phyloP scores from a whole-genome alignment of 441 rosid species.

The Manihot esculenta region DNA sequence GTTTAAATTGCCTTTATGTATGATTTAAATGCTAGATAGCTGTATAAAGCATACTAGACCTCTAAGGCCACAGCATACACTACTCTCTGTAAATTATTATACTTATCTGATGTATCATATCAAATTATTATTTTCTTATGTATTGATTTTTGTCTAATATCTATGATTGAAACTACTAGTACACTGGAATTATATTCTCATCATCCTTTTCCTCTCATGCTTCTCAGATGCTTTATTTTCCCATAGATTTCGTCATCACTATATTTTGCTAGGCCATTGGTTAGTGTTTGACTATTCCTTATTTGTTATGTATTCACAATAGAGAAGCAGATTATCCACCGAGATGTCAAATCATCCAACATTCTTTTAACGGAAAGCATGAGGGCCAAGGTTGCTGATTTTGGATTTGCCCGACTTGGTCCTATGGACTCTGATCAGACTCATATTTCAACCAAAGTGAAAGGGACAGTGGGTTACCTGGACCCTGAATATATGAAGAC shows the following conservation, averaged over 20 bases:
- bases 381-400: constrained; percentile 97
- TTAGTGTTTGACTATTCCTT: neutral
- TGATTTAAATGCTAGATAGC: neutral
- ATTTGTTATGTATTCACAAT: constrained; percentile 19
- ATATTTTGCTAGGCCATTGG: neutral
- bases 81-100: neutral
- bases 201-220: neutral
- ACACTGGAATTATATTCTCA: neutral
- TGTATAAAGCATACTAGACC: neutral
- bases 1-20: neutral
- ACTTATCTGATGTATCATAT: neutral
- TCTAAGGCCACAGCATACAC: neutral
- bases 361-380: constrained; percentile 81
- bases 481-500: constrained; percentile 98
- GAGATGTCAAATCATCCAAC: constrained; percentile 94
- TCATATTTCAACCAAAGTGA: constrained; percentile 81
- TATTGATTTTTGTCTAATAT: neutral
- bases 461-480: constrained; percentile 94
- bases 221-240: neutral
- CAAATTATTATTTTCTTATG: neutral
- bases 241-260: neutral
- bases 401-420: constrained; percentile 88
- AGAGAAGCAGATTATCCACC: constrained; percentile 93
- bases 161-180: neutral
- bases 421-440: constrained; percentile 63